Evolutionary conservation across 2,329 filamentous ascomycete genomes (phyloP).

Genomic region (Sclerotinia glacialis): DNA sequence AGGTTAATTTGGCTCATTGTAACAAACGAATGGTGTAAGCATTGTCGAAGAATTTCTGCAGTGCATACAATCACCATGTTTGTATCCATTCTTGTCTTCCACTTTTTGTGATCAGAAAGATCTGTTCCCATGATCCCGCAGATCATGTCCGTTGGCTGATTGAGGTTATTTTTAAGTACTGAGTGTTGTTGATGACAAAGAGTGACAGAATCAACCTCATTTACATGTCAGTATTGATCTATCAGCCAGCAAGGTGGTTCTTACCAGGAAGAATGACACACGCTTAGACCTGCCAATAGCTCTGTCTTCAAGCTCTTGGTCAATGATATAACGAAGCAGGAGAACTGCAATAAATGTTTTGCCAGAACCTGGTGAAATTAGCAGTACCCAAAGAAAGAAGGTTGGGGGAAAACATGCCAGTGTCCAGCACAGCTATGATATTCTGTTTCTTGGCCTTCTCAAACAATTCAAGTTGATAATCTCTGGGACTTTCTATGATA

Average conservation of each 20-base stretch:
- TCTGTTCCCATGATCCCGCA: constrained; percentile 67
- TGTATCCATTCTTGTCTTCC: constrained; percentile 55
- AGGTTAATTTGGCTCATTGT: constrained; percentile 81
- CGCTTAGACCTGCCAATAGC: constrained; percentile 56
- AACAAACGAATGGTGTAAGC: constrained; percentile 75
- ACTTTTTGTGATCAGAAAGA: constrained; percentile 58
- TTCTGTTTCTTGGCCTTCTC: constrained; percentile 82
- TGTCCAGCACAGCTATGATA: constrained; percentile 88
- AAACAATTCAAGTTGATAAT: constrained; percentile 91
- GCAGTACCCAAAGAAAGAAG: constrained; percentile 7
- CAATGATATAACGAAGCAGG: constrained; percentile 71
- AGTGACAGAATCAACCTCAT: constrained; percentile 72
- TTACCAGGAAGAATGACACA: constrained; percentile 76
- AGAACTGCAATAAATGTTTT: constrained; percentile 96
- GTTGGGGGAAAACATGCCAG: constrained; percentile 51
- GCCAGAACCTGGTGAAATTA: constrained; percentile 57
- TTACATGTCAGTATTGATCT: neutral
- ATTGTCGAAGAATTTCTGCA: constrained; percentile 78
- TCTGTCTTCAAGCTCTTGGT: constrained; percentile 72
- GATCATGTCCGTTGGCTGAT: constrained; percentile 69
- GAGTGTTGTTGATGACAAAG: constrained; percentile 86
- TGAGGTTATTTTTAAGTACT: constrained; percentile 77
- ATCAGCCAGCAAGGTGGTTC: neutral
- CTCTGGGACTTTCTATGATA: constrained; percentile 75
- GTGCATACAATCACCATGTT: constrained; percentile 91